phyloP scores from a whole-genome alignment of 305 asterid species.

The Euphrasia arctica region DNA sequence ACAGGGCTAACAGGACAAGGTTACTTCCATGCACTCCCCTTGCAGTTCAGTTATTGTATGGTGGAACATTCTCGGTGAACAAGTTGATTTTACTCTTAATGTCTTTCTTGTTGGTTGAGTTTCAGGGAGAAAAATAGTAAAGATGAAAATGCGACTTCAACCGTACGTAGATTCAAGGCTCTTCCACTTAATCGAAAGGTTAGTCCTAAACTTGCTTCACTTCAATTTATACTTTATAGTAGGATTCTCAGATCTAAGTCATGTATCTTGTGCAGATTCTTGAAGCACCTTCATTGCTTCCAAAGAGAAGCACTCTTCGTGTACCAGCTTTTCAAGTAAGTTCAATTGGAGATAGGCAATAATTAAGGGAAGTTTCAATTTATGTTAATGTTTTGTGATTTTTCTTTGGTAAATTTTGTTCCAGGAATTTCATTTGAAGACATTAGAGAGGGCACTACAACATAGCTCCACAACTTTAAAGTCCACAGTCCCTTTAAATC shows the following conservation, averaged over 20 bases:
- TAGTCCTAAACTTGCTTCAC: constrained; percentile 25
- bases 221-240: constrained; percentile 23
- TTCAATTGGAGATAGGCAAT: constrained; percentile 8
- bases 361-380: constrained; percentile 7
- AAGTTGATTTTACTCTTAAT: constrained; percentile 11
- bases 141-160: constrained; percentile 48
- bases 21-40: constrained; percentile 22
- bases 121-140: constrained; percentile 60
- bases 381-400: constrained; percentile 23
- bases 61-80: background rate
- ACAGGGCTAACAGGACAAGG: constrained; percentile 79
- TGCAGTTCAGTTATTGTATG: constrained; percentile 16
- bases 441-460: constrained; percentile 79
- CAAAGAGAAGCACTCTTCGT: constrained; percentile 56
- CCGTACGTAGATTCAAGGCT: constrained; percentile 73
- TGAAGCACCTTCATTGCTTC: constrained; percentile 69
- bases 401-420: constrained; percentile 27
- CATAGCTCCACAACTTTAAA: constrained; percentile 46
- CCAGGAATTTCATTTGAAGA: constrained; percentile 89
- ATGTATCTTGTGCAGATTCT: constrained; percentile 56
- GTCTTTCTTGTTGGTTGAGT: constrained; percentile 22
- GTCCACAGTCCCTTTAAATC: constrained; percentile 28
- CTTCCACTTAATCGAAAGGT: constrained; percentile 92
- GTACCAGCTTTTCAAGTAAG: constrained; percentile 51
- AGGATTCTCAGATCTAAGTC: constrained; percentile 23